Evolutionary conservation across 768 basidiomycete species (phyloP), one percentile per base, ranked within the genome.

Genomic region (Rubroboletus satanas): DNA sequence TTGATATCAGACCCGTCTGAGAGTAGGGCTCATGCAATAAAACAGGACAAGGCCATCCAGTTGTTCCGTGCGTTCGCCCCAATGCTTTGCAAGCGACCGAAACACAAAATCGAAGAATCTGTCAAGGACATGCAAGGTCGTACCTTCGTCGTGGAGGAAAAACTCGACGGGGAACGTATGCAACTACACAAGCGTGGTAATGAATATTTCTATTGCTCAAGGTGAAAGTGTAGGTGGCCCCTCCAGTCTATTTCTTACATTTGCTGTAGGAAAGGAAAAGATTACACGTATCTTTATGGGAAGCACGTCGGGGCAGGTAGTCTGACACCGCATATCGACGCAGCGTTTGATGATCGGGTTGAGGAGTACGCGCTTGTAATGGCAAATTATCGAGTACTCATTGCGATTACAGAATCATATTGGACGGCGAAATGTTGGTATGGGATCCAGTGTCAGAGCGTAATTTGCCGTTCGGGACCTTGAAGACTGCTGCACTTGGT

Each of bases 341-440:
- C 76, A 2, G 88, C 87, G 0, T 91, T 99, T 59, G 82, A 90
- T 61, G 65, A 78, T 2, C 80, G 87, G 4, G 79, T 98, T 4
- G 83, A 88, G 5, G 88, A 94, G 96, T 97, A 58, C 62, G 92
- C 64, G 8, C 8, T 33, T 41, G 4, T 32, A 39, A 32, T 41
- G 18, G 6, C 21, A 12, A 17, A 18, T 21, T 5, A 33, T 43
- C 46, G 51, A 32, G 54, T 56, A 28, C 33, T 66, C 29, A 65
- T 26, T 33, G 49, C 7, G 8, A 6, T 18, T 23, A 4, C 54
- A 98, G 96, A 47, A 87, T 96, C 62, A 91, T 98, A 45, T 71
- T 99, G 14, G 97, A 99, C 62, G 97, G 97, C 0, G 97, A 99
- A 70, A 98, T 99, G 96, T 75, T 99, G 32, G 96, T 98, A 3